A percentile compares a stretch with the other conserved stretches of the same genome.
Conservation (phyloP, 805 yeast species). For the Sugiyamaella smithiae region DNA sequence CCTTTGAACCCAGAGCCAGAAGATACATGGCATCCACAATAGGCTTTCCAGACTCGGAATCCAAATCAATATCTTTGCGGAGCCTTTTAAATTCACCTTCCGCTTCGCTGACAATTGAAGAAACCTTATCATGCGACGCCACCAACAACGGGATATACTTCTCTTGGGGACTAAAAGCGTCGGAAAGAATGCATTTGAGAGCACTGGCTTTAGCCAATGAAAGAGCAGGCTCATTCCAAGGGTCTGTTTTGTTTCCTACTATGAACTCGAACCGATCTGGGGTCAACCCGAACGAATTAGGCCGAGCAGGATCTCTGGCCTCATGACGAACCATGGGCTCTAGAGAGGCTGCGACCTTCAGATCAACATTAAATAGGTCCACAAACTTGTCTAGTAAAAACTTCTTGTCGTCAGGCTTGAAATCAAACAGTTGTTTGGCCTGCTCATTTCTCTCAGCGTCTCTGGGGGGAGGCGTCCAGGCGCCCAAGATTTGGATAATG, state of each 20-base stretch:
- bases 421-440: slow-evolving; percentile 37
- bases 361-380: slow-evolving; percentile 51
- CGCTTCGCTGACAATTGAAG: slow-evolving; percentile 55
- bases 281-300: slow-evolving; percentile 62
- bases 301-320: not conserved
- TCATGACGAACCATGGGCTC: not conserved
- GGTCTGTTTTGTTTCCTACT: slow-evolving; percentile 65
- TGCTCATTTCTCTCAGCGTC: slow-evolving; percentile 44
- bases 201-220: slow-evolving; percentile 41
- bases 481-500: slow-evolving; percentile 50
- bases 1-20: slow-evolving; percentile 48
- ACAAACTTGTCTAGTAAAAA: slow-evolving; percentile 50
- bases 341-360: not conserved
- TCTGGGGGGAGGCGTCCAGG: slow-evolving; percentile 49
- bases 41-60: slow-evolving; percentile 37
- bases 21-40: slow-evolving; percentile 35
- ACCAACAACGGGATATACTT: slow-evolving; percentile 52
- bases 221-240: slow-evolving; percentile 51
- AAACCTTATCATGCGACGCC: slow-evolving; percentile 60
- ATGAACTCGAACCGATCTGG: slow-evolving; percentile 56
- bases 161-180: slow-evolving; percentile 40
- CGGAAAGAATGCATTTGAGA: slow-evolving; percentile 40
- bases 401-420: slow-evolving; percentile 39
- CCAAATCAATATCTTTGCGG: slow-evolving; percentile 44
- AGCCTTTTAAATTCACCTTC: slow-evolving; percentile 50